These are phyloP conservation scores for Mycena venus DNA, from an alignment of 768 basidiomycete species.

Conservation along the genomic window DNA sequence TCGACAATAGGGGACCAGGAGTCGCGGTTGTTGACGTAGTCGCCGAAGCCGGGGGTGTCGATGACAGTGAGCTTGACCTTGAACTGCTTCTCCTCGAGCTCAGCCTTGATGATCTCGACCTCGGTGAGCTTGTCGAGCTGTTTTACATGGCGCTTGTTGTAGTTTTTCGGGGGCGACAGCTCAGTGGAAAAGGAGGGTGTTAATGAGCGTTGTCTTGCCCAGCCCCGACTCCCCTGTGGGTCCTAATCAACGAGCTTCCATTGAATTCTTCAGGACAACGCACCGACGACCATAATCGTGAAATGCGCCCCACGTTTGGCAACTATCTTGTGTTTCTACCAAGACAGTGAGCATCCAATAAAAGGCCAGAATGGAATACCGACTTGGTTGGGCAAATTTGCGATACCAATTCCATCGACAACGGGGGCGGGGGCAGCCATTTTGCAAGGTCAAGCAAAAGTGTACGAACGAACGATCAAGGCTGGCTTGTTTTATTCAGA, in stretches of 20 bases:
- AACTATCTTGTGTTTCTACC: conserved; percentile 98
- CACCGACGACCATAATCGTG: conserved; percentile 99
- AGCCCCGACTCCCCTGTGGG: conserved; percentile 96
- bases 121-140: conserved; percentile 99
- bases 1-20: conserved; percentile 99
- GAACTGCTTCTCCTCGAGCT: conserved; percentile 98
- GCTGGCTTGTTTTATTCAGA: conserved; percentile 11
- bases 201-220: conserved; percentile 98
- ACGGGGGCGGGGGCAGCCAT: conserved; percentile 62
- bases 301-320: conserved; percentile 98
- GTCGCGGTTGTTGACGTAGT: conserved; percentile 99
- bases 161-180: conserved; percentile 92
- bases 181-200: conserved; percentile 99
- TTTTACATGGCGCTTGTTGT: conserved; percentile 89
- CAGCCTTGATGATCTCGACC: conserved; percentile 99
- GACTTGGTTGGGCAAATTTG: conserved; percentile 98
- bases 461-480: neutral
- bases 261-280: conserved; percentile 44
- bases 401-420: conserved; percentile 90
- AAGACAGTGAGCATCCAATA: conserved; percentile 32
- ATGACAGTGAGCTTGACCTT: conserved; percentile 99
- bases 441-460: conserved; percentile 34
- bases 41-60: conserved; percentile 98
- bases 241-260: conserved; percentile 10
- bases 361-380: conserved; percentile 35